These are phyloP conservation scores for Wickerhamiella azyma DNA, from an alignment of 805 yeast genomes.

Conservation along the genomic window DNA sequence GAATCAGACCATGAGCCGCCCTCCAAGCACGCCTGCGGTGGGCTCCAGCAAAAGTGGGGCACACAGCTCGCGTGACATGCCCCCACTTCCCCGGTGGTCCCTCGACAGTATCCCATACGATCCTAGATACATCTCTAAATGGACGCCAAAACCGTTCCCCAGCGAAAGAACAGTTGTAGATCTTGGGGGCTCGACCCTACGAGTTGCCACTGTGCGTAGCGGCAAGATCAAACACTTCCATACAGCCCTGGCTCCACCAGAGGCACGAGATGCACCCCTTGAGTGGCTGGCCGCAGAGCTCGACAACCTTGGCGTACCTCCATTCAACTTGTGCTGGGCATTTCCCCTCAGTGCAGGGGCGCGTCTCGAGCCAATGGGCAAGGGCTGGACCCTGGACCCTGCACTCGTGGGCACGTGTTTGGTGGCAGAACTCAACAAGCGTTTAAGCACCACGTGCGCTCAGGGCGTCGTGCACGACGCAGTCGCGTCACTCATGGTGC, in stretches of 20 bases:
- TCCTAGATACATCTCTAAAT: neutral
- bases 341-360: slow-evolving; percentile 18
- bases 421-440: slow-evolving; percentile 10
- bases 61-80: too few relatives aligned
- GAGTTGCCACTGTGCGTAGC: slow-evolving; percentile 10
- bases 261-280: slow-evolving; percentile 8
- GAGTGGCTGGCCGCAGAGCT: slow-evolving; percentile 14
- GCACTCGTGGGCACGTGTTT: slow-evolving; percentile 9
- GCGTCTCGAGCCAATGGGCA: slow-evolving; percentile 17
- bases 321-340: slow-evolving; percentile 18
- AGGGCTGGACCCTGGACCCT: slow-evolving; percentile 11
- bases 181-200: slow-evolving; percentile 19
- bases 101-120: too few relatives aligned
- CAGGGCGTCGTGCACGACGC: slow-evolving; percentile 17
- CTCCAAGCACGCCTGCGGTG: too few relatives aligned
- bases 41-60: too few relatives aligned
- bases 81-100: too few relatives aligned
- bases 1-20: too few relatives aligned
- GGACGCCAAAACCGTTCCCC: neutral
- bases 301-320: neutral
- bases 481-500: slow-evolving; percentile 17
- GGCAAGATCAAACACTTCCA: neutral
- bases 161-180: slow-evolving; percentile 12
- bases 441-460: neutral
- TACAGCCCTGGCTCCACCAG: neutral